phyloP scores from a whole-genome alignment of 495 filamentous ascomycete genomes.

The Penicillium verhagenii region DNA sequence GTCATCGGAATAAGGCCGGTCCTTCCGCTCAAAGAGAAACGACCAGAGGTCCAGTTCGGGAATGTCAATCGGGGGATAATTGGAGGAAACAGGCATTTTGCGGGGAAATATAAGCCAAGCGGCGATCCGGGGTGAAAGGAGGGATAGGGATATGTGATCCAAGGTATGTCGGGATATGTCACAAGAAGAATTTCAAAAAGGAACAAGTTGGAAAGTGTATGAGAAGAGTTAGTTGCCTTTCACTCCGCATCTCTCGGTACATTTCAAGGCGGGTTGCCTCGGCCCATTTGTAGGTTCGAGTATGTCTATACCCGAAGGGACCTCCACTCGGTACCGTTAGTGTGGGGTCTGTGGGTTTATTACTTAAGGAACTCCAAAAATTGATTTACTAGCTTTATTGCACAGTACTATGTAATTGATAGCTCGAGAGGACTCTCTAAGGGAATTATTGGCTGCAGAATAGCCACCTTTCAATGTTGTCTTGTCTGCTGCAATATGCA shows the following conservation, averaged over 20 bases:
- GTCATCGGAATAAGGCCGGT: slow-evolving; percentile 62
- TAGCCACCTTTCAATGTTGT: too few relatives aligned
- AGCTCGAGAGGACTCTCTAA: too few relatives aligned
- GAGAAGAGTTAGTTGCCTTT: neutral
- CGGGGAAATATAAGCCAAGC: slow-evolving; percentile 17
- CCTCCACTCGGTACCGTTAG: neutral
- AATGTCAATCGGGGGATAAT: slow-evolving; percentile 37
- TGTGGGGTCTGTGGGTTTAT: neutral
- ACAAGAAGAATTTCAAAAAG: neutral
- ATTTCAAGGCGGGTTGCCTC: slow-evolving; percentile 14
- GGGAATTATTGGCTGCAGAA: too few relatives aligned
- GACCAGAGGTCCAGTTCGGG: slow-evolving; percentile 64
- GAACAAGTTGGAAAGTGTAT: neutral
- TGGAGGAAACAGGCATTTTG: slow-evolving; percentile 45
- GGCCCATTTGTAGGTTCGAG: slow-evolving; percentile 10
- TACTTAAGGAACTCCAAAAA: too few relatives aligned
- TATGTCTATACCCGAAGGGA: neutral
- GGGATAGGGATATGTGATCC: neutral
- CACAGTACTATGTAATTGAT: too few relatives aligned
- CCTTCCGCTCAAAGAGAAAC: slow-evolving; percentile 76
- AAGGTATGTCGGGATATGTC: neutral
- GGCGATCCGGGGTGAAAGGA: slow-evolving; percentile 15
- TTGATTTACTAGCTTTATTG: too few relatives aligned
- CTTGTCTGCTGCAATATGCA: too few relatives aligned
- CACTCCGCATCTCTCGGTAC: slow-evolving; percentile 18